Conservation (phyloP, 2,329 filamentous ascomycete genomes). For the Rhynchosporium secalis region DNA sequence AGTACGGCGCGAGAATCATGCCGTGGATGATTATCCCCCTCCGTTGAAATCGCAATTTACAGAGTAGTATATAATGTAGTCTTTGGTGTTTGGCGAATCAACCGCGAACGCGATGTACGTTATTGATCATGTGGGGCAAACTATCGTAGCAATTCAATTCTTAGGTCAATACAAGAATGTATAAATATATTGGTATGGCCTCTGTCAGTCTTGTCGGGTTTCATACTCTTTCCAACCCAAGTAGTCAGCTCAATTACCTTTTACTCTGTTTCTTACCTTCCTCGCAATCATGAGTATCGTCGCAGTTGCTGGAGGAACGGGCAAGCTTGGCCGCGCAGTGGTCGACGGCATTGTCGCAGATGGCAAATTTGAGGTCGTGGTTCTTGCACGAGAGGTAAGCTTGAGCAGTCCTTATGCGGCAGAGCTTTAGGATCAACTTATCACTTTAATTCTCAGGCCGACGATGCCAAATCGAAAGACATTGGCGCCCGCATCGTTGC, state of each 20-base stretch:
- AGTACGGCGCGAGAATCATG: too few species aligned
- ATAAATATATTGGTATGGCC: neutral
- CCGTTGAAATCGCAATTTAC: too few species aligned
- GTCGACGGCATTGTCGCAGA: slow-evolving; percentile 17
- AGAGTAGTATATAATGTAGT: too few species aligned
- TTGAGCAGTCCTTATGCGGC: neutral
- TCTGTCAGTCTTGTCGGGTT: neutral
- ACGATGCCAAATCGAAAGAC: neutral
- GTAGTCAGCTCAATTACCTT: neutral
- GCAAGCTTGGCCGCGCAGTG: slow-evolving; percentile 18
- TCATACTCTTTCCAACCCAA: neutral
- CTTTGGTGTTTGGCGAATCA: too few species aligned
- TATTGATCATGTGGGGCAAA: too few species aligned
- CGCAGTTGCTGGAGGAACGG: slow-evolving; percentile 24
- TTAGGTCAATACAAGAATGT: too few species aligned
- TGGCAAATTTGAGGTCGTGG: slow-evolving; percentile 17
- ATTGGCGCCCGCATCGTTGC: neutral
- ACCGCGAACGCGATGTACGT: too few species aligned
- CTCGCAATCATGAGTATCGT: slow-evolving; percentile 13
- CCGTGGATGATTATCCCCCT: too few species aligned
- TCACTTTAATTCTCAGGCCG: neutral
- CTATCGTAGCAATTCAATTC: too few species aligned
- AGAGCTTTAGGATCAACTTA: neutral
- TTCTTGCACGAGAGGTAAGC: slow-evolving; percentile 16
- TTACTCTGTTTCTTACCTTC: neutral